phyloP scores from a whole-genome alignment of 1,284 basidiomycete species.

The Ceratobasidium sp. region DNA sequence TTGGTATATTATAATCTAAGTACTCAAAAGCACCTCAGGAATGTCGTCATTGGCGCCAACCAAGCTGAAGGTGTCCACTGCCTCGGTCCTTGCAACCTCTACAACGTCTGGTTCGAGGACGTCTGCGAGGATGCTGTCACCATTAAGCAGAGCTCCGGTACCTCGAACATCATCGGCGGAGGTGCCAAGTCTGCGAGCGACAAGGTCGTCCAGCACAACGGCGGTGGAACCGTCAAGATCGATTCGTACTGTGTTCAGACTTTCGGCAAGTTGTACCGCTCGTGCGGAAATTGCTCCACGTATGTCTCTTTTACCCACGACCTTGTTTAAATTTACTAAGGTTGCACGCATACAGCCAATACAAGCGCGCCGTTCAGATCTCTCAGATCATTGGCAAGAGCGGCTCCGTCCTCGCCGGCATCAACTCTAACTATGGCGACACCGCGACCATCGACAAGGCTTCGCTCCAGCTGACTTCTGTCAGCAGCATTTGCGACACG shows the following conservation, averaged over 20 bases:
- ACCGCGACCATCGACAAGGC: no score
- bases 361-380: background rate
- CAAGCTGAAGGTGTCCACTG: constrained; percentile 51
- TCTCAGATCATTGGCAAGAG: no score
- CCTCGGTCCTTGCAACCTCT: no score
- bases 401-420: no score
- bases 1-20: background rate
- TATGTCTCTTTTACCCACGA: constrained; percentile 16
- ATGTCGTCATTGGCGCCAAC: constrained; percentile 60
- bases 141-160: constrained; percentile 40
- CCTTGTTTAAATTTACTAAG: background rate
- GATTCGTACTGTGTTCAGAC: background rate
- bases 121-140: constrained; percentile 61
- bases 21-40: constrained; percentile 49
- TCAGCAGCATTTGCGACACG: no score
- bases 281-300: no score
- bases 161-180: background rate
- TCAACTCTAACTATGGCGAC: no score
- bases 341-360: constrained; percentile 6
- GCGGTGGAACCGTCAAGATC: constrained; percentile 45
- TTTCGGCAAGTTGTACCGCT: no score
- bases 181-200: constrained; percentile 14
- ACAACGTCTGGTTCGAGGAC: constrained; percentile 54
- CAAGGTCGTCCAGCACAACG: constrained; percentile 40
- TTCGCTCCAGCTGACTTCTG: no score